These are phyloP conservation scores for Pugionium dolabratum DNA, from an alignment of 345 rosid species.

Conservation along the genomic window DNA sequence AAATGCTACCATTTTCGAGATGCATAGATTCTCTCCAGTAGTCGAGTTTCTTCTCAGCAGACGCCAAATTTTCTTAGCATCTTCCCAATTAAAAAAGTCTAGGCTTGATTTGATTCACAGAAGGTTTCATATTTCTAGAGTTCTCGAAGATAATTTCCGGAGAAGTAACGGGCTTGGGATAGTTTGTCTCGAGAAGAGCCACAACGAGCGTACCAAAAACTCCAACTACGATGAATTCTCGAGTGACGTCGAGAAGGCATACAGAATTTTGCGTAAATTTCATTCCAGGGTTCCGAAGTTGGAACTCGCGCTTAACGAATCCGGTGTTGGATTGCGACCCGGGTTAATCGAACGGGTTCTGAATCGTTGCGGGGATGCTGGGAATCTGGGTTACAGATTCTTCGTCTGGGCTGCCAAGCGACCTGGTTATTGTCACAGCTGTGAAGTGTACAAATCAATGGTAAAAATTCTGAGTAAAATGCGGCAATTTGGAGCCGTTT, in stretches of 20 bases:
- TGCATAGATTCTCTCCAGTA: neutral
- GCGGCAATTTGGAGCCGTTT: slow-evolving; percentile 82
- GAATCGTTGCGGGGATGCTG: slow-evolving; percentile 91
- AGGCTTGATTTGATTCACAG: neutral
- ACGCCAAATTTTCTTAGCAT: neutral
- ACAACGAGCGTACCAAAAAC: slow-evolving; percentile 23
- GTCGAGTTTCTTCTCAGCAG: slow-evolving; percentile 5
- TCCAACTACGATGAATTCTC: slow-evolving; percentile 57
- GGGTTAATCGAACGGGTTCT: slow-evolving; percentile 82
- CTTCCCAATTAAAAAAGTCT: slow-evolving; percentile 14
- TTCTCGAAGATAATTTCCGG: slow-evolving; percentile 20
- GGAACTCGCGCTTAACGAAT: slow-evolving; percentile 60
- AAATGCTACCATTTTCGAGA: neutral
- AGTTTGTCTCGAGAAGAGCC: slow-evolving; percentile 46
- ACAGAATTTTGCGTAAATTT: slow-evolving; percentile 69
- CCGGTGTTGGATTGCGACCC: slow-evolving; percentile 63
- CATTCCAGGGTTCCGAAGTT: slow-evolving; percentile 67
- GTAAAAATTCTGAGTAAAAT: slow-evolving; percentile 72
- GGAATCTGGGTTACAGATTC: slow-evolving; percentile 79
- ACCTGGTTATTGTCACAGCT: slow-evolving; percentile 60
- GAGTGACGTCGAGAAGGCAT: slow-evolving; percentile 74
- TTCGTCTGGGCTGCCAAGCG: slow-evolving; percentile 86
- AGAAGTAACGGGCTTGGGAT: slow-evolving; percentile 47
- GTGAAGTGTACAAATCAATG: slow-evolving; percentile 67
- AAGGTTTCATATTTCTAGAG: slow-evolving; percentile 24